Conservation (phyloP, 2,329 filamentous ascomycete genomes). For the Aspergillus sp. region DNA sequence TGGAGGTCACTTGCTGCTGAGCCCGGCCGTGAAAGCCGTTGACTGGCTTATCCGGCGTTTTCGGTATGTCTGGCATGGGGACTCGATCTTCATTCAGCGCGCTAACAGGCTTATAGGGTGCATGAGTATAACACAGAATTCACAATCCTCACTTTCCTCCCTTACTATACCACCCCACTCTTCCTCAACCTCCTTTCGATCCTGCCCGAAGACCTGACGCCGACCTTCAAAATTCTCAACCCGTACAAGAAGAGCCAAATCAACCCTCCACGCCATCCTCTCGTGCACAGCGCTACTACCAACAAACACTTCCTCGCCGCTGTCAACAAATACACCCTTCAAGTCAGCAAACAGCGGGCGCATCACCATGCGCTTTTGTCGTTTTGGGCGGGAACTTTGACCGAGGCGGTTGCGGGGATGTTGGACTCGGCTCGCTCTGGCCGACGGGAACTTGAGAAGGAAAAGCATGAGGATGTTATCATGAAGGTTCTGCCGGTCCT, state of each 20-base stretch:
- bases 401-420: conserved; percentile 81
- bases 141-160: conserved; percentile 82
- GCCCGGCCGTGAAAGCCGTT: conserved; percentile 83
- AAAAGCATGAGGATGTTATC: conserved; percentile 77
- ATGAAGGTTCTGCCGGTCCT: conserved; percentile 70
- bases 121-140: conserved; percentile 86
- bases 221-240: conserved; percentile 77
- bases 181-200: conserved; percentile 88
- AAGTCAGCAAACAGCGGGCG: conserved; percentile 69
- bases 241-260: conserved; percentile 81
- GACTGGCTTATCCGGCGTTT: conserved; percentile 96
- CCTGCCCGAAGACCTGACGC: conserved; percentile 70
- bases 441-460: conserved; percentile 71
- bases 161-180: conserved; percentile 82
- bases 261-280: conserved; percentile 73
- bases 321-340: conserved; percentile 77
- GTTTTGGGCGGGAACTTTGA: conserved; percentile 88
- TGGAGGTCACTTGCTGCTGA: conserved; percentile 74
- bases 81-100: not conserved
- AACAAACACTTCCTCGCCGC: conserved; percentile 73
- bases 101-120: conserved; percentile 57
- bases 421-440: conserved; percentile 77
- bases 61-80: conserved; percentile 57
- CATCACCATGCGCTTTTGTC: conserved; percentile 77
- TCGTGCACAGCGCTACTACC: conserved; percentile 81